Percentiles rank a stretch among this genome's conserved stretches.
phyloP scores from a whole-genome alignment of 73 alveolate genomes.

The Paramecium bursaria region DNA sequence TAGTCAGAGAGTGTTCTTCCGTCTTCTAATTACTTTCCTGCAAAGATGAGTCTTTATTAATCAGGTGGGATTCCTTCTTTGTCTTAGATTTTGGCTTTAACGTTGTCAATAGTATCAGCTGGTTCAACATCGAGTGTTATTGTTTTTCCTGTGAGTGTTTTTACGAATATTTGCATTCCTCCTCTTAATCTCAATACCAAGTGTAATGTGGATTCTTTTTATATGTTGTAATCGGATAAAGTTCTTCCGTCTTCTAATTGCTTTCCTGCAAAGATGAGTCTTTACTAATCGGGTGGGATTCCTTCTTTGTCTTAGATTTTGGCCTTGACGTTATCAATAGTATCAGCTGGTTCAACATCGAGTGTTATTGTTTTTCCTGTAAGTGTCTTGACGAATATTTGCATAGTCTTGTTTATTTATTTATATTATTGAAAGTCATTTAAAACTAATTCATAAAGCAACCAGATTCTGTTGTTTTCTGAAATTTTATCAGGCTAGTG shows the following conservation, averaged over 20 bases:
- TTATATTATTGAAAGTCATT: not conserved
- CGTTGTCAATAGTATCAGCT: conserved; percentile 30
- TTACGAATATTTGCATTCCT: conserved; percentile 19
- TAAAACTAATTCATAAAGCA: no score
- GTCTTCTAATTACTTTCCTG: conserved; percentile 60
- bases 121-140: conserved; percentile 2
- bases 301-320: conserved; percentile 1
- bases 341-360: conserved; percentile 1
- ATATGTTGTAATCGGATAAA: conserved; percentile 12
- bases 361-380: not conserved
- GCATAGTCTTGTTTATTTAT: not conserved
- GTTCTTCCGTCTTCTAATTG: conserved; percentile 16
- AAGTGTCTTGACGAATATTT: not conserved
- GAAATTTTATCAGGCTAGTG: no score
- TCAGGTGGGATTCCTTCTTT: conserved; percentile 72
- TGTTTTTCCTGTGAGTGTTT: conserved; percentile 43
- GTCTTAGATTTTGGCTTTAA: conserved; percentile 61
- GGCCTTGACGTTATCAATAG: conserved; percentile 13
- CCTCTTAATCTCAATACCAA: conserved; percentile 4
- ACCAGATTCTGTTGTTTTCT: no score
- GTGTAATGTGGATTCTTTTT: conserved; percentile 26
- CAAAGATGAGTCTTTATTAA: conserved; percentile 66
- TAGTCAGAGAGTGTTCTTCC: conserved; percentile 64
- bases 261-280: conserved; percentile 19
- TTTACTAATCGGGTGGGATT: conserved; percentile 1